These are phyloP conservation scores for Phytophthora constricta DNA, from an alignment of 352 stramenopile genomes.

Conservation along the genomic window DNA sequence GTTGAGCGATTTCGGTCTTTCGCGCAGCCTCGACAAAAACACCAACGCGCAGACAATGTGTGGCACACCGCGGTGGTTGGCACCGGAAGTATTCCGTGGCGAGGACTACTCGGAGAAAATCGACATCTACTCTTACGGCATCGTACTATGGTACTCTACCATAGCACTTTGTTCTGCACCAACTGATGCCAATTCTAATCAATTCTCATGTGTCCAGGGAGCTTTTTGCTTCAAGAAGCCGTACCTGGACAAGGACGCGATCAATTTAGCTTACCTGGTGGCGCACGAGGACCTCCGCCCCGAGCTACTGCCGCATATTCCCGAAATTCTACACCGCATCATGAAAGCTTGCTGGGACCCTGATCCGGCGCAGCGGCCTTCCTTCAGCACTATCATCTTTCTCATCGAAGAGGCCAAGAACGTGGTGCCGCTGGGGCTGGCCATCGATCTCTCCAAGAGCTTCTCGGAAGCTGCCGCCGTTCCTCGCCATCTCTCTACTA, in stretches of 20 bases:
- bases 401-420: slow-evolving; percentile 72
- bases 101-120: slow-evolving; percentile 89
- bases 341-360: slow-evolving; percentile 76
- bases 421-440: slow-evolving; percentile 52
- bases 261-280: slow-evolving; percentile 81
- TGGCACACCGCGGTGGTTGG: slow-evolving; percentile 78
- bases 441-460: slow-evolving; percentile 60
- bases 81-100: slow-evolving; percentile 83
- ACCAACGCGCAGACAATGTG: slow-evolving; percentile 79
- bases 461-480: slow-evolving; percentile 50
- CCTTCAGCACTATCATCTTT: slow-evolving; percentile 62
- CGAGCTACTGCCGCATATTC: slow-evolving; percentile 67
- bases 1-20: slow-evolving; percentile 79
- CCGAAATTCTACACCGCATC: slow-evolving; percentile 65
- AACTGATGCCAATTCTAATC: neutral
- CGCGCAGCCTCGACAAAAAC: slow-evolving; percentile 69
- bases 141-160: slow-evolving; percentile 72
- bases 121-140: slow-evolving; percentile 84
- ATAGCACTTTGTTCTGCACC: neutral
- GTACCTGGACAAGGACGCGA: slow-evolving; percentile 80
- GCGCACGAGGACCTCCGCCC: slow-evolving; percentile 78
- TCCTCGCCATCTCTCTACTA: slow-evolving; percentile 33
- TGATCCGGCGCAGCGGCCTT: slow-evolving; percentile 58
- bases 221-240: slow-evolving; percentile 85
- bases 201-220: slow-evolving; percentile 43